Conservation (phyloP, 2,329 filamentous ascomycete genomes). For the Neoscytalidium dimidiatum region DNA sequence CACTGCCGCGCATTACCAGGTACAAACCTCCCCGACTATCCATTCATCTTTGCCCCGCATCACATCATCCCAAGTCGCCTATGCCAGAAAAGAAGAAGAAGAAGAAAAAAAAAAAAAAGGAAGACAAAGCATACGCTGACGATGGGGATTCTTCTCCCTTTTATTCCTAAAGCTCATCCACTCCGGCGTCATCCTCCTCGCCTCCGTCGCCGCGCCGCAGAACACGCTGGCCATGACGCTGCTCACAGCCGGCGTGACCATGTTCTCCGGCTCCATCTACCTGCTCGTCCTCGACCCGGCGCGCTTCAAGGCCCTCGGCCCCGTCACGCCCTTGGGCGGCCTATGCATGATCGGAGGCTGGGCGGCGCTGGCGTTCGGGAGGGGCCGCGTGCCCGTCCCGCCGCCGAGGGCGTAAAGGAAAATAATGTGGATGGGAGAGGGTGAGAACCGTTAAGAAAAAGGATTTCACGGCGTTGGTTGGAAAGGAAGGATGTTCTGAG, state of each 20-base stretch:
- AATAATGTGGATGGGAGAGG: background rate
- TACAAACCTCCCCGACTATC: conserved; percentile 33
- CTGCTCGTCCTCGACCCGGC: conserved; percentile 63
- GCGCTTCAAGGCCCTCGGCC: conserved; percentile 61
- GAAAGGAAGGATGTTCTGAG: too few species aligned
- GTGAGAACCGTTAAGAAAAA: too few species aligned
- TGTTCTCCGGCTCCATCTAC: conserved; percentile 69
- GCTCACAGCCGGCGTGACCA: conserved; percentile 66
- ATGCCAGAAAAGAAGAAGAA: background rate
- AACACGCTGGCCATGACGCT: conserved; percentile 59
- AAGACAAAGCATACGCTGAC: background rate
- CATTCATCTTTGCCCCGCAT: too few species aligned
- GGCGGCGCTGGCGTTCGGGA: conserved; percentile 50
- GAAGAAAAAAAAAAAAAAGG: background rate
- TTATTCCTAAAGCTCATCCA: conserved; percentile 65
- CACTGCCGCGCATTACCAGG: conserved; percentile 70
- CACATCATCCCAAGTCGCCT: too few species aligned
- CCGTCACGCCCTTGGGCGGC: conserved; percentile 66
- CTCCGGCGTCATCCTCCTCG: conserved; percentile 58
- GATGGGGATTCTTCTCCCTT: too few species aligned
- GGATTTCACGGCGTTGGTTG: too few species aligned
- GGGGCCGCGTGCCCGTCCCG: conserved; percentile 25
- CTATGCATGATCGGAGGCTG: conserved; percentile 67
- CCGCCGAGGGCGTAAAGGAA: conserved; percentile 3
- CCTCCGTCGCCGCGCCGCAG: conserved; percentile 53